Base-by-base conservation (phyloP, 2,329 filamentous ascomycete species). In the Fusarium heterosporum region DNA sequence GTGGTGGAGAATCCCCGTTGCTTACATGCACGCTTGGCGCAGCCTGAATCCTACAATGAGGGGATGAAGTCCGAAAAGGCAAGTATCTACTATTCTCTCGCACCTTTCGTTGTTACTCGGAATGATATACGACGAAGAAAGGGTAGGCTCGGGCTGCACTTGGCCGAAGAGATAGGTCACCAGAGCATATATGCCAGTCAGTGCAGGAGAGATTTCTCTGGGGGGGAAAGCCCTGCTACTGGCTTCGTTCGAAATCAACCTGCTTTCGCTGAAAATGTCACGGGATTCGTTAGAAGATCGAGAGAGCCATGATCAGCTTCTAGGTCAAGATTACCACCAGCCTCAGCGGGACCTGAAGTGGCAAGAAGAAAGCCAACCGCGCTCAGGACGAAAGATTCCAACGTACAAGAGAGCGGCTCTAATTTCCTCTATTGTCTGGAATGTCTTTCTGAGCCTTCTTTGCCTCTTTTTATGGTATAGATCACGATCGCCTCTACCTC, bases 41-140 rank as follows among this genome's bases (percentile, higher is more conserved):
- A 55, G 46, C 45, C 53, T 50, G 11, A 36, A 55, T 55, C 53
- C 53, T 51, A 41, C 45, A 6, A 29, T 13, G 30, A 50, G 36
- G 28, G 16, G 45, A 29, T 13, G 8, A 3, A 7, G 3, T 17
- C 16, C 14, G n/a, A 34, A 50, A 13, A 4, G 38, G 45, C 5
- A 55, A 50, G 8, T 26, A 34, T 17, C 22, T 29, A n/a, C 13
- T 17, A 11, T 14, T 11, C 1, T 4, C 6, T 11, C 17, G 4
- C 1, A 32, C 3, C 17, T 17, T 42, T 9, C 16, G 13, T 7
- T 7, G 8, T 14, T 19, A 5, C 3, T 10, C 29, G 53, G 36
- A n/a, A 19, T 36, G 8, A 17, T 41, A n/a, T 34, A 11, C 32
- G 28, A 38, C 52, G 36, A 50, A 3, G 1, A 7, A 13, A 12